Percentiles rank a stretch among this genome's conserved stretches.
These are phyloP conservation scores for Diaporthe batatas DNA, from an alignment of 2,329 filamentous ascomycete genomes.

Conservation along the genomic window DNA sequence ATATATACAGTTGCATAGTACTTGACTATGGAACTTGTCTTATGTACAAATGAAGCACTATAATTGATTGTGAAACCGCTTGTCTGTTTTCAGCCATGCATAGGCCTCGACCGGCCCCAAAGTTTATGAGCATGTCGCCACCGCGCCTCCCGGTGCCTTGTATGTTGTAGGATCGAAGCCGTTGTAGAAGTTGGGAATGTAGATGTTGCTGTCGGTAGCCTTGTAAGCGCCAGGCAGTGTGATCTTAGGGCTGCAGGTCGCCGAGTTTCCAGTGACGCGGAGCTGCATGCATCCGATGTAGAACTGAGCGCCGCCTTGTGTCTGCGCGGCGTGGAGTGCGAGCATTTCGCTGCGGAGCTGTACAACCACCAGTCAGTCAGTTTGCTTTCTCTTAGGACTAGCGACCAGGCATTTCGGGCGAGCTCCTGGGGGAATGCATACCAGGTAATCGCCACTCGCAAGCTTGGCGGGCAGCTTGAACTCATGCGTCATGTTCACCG, in stretches of 20 bases:
- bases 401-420: too few relatives aligned
- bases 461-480: constrained; percentile 49
- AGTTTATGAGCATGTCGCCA: constrained; percentile 35
- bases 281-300: constrained; percentile 55
- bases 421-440: constrained; percentile 42
- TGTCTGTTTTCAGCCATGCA: background rate
- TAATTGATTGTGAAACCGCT: too few relatives aligned
- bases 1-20: too few relatives aligned
- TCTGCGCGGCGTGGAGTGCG: constrained; percentile 54
- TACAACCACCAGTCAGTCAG: background rate
- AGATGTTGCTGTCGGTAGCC: constrained; percentile 61
- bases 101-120: too few relatives aligned
- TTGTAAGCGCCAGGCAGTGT: constrained; percentile 68
- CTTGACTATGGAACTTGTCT: too few relatives aligned
- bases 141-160: constrained; percentile 35
- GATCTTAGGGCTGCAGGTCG: constrained; percentile 52
- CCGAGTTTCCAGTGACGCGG: constrained; percentile 50
- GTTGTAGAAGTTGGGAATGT: constrained; percentile 57
- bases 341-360: constrained; percentile 56
- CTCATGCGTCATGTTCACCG: constrained; percentile 38
- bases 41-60: too few relatives aligned
- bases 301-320: constrained; percentile 53
- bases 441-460: constrained; percentile 55
- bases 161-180: constrained; percentile 55
- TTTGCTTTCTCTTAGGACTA: too few relatives aligned